Conservation (phyloP, 2,329 filamentous ascomycete genomes). For the Anthostomella pinea region DNA sequence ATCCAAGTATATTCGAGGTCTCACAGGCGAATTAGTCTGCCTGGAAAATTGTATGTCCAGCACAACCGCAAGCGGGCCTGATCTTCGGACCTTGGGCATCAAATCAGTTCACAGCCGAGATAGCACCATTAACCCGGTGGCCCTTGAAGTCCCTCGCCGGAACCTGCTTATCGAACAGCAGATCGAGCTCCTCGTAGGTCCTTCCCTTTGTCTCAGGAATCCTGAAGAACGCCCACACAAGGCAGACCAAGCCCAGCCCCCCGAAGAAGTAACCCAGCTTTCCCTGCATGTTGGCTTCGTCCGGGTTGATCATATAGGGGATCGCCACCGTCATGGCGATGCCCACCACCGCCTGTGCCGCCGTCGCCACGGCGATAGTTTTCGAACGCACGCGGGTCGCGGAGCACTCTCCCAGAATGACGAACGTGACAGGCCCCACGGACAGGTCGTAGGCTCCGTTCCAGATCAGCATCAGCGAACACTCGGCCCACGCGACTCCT, state of each 20-base stretch:
- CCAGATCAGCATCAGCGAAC: slow-evolving; percentile 48
- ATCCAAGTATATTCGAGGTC: not conserved
- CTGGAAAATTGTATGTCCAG: no score
- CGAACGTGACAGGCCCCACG: slow-evolving; percentile 47
- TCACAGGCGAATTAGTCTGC: not conserved
- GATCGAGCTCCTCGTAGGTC: slow-evolving; percentile 32
- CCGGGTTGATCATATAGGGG: slow-evolving; percentile 43
- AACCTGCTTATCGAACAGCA: slow-evolving; percentile 30
- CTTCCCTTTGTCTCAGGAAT: slow-evolving; percentile 32
- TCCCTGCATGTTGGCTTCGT: slow-evolving; percentile 41
- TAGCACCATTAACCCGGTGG: slow-evolving; percentile 24
- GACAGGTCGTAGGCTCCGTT: slow-evolving; percentile 52
- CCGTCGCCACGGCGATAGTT: slow-evolving; percentile 44
- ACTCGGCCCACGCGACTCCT: slow-evolving; percentile 45
- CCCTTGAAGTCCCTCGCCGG: slow-evolving; percentile 31
- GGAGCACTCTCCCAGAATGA: slow-evolving; percentile 54
- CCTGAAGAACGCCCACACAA: slow-evolving; percentile 36
- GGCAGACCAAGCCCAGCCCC: slow-evolving; percentile 35
- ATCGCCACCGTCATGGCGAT: slow-evolving; percentile 43
- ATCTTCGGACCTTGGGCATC: no score
- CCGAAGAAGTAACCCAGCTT: slow-evolving; percentile 42
- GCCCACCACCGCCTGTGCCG: slow-evolving; percentile 39
- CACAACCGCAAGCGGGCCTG: no score
- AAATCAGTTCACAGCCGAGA: slow-evolving; percentile 11
- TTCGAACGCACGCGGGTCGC: slow-evolving; percentile 44